A percentile compares a stretch with the other conserved stretches of the same genome.
Evolutionary conservation across 805 yeast genomes (phyloP).

Genomic region (Wickerhamiella brachini): DNA sequence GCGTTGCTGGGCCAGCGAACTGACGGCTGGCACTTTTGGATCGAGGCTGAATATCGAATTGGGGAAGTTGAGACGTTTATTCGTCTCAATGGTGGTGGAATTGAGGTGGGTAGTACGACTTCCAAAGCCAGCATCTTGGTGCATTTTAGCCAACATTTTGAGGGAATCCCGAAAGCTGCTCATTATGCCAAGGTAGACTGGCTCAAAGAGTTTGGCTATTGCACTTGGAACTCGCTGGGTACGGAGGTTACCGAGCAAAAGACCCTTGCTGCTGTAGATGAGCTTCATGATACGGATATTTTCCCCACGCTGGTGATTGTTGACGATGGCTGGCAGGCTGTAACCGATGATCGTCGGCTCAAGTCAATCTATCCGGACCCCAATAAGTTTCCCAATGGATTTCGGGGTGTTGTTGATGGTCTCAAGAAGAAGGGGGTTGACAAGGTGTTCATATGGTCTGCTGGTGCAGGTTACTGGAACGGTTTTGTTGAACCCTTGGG

Average conservation of each 20-base stretch:
- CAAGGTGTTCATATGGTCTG: slow-evolving; percentile 24
- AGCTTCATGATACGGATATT: slow-evolving; percentile 15
- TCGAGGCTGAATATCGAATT: not conserved
- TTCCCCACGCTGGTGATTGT: slow-evolving; percentile 17
- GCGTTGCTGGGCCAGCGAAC: not conserved
- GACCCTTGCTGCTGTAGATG: slow-evolving; percentile 15
- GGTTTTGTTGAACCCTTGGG: slow-evolving; percentile 18
- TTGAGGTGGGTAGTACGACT: not conserved
- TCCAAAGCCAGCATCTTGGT: not conserved
- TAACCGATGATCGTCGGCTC: slow-evolving; percentile 14
- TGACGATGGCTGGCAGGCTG: slow-evolving; percentile 25
- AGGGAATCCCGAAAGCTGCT: not conserved
- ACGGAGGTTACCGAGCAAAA: slow-evolving; percentile 13
- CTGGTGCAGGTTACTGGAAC: slow-evolving; percentile 22
- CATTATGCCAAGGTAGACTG: slow-evolving; percentile 8
- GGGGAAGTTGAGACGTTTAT: not conserved
- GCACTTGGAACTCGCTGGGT: slow-evolving; percentile 25
- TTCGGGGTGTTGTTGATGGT: slow-evolving; percentile 16
- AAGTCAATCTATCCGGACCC: slow-evolving; percentile 16
- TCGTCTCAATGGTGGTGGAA: not conserved
- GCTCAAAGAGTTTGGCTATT: slow-evolving; percentile 21
- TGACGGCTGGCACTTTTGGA: not conserved
- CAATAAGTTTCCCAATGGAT: slow-evolving; percentile 19
- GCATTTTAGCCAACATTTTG: not conserved
- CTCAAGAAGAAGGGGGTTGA: slow-evolving; percentile 15